phyloP scores from a whole-genome alignment of 2,329 filamentous ascomycete genomes.

The Cytospora piceicola region DNA sequence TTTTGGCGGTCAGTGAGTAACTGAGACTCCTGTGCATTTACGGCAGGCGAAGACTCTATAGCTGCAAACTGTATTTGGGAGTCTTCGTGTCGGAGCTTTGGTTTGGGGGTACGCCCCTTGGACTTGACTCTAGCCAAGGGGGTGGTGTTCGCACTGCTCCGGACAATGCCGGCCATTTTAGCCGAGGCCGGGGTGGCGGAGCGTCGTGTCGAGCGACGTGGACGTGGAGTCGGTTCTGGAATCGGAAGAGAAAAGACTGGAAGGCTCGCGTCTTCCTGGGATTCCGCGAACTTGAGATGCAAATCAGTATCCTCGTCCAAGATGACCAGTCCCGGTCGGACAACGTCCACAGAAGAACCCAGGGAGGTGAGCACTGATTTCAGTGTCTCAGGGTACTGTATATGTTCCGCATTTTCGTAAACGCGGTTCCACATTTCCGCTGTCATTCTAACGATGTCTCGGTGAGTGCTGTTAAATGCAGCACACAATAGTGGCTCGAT shows the following conservation, averaged over 20 bases:
- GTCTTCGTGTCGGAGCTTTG: constrained; percentile 73
- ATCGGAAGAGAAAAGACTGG: constrained; percentile 37
- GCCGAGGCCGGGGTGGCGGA: constrained; percentile 41
- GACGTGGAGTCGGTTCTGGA: constrained; percentile 33
- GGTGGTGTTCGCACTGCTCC: constrained; percentile 34
- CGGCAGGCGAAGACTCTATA: constrained; percentile 63
- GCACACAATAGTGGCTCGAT: constrained; percentile 60
- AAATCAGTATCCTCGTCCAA: constrained; percentile 45
- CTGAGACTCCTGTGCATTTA: constrained; percentile 65
- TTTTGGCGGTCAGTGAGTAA: constrained; percentile 77
- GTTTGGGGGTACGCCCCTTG: constrained; percentile 44
- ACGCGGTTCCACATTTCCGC: constrained; percentile 69
- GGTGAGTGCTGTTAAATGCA: constrained; percentile 62
- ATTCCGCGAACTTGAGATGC: constrained; percentile 50
- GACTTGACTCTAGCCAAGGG: constrained; percentile 38
- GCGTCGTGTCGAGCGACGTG: constrained; percentile 33
- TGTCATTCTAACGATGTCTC: constrained; percentile 55
- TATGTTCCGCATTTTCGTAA: constrained; percentile 61
- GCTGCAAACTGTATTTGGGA: constrained; percentile 79
- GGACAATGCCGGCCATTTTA: constrained; percentile 40
- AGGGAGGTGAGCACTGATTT: constrained; percentile 65
- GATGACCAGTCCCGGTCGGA: constrained; percentile 49
- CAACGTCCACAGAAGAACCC: constrained; percentile 54
- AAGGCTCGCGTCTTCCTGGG: constrained; percentile 50
- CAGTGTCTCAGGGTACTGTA: constrained; percentile 69